phyloP scores from a whole-genome alignment of 2,329 filamentous ascomycete species.

The Alternaria sp. region DNA sequence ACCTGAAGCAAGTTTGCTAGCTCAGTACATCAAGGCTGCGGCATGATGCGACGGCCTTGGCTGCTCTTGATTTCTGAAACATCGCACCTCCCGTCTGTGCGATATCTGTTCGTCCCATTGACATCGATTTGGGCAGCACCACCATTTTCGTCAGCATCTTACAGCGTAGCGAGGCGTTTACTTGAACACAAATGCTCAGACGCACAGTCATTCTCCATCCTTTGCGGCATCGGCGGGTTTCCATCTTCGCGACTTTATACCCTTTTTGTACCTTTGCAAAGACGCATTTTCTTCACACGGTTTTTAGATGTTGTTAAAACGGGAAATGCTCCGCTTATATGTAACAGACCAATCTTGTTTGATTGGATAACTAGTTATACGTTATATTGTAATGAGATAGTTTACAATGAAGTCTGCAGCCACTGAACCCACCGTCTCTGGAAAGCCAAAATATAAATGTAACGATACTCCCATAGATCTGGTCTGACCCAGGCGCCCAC shows the following conservation, averaged over 20 bases:
- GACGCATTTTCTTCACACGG: background rate
- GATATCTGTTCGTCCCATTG: background rate
- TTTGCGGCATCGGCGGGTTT: background rate
- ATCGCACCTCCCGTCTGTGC: background rate
- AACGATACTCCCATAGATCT: background rate
- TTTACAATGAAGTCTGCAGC: background rate
- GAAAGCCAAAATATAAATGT: background rate
- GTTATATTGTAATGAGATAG: background rate
- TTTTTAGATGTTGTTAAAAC: background rate
- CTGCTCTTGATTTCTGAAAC: background rate
- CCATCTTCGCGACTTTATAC: slow-evolving; percentile 2
- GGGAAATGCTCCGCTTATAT: background rate
- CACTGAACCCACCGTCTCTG: background rate
- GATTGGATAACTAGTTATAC: background rate
- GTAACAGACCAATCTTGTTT: background rate
- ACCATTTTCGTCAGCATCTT: background rate
- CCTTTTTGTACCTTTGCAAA: background rate
- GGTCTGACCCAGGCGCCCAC: background rate
- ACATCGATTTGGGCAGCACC: background rate
- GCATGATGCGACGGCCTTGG: background rate
- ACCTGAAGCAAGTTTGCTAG: slow-evolving; percentile 29
- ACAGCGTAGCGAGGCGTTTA: slow-evolving; percentile 5
- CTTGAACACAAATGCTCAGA: background rate
- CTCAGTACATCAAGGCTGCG: slow-evolving; percentile 22
- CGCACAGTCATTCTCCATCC: background rate